Conservation (phyloP, 1,139 yeast species). For the Saccharomyces hybrid region DNA sequence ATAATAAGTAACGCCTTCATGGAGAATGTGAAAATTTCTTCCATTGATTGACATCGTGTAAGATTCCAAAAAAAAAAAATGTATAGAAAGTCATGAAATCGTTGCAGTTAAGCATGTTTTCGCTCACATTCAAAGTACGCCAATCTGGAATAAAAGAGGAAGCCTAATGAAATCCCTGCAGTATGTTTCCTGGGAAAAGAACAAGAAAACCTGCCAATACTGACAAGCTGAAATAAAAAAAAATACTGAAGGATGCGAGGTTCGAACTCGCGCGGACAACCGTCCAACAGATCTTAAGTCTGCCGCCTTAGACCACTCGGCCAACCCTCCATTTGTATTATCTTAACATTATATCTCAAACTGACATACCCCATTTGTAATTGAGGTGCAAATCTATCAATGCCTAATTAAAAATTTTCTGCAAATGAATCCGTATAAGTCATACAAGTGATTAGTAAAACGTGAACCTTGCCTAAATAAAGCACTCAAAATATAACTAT, state of each 20-base stretch:
- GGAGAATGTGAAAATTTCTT: not conserved
- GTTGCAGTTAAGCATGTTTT: not conserved
- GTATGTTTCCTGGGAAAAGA: not conserved
- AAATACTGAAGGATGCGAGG: conserved; percentile 58
- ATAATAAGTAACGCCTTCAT: not conserved
- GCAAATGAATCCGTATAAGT: too few species aligned
- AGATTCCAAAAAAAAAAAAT: not conserved
- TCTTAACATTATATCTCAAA: not conserved
- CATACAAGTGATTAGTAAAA: too few species aligned
- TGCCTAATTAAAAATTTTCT: too few species aligned
- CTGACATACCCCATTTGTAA: too few species aligned
- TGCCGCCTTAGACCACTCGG: conserved; percentile 10
- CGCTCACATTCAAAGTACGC: not conserved
- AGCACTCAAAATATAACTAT: too few species aligned
- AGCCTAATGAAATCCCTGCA: not conserved
- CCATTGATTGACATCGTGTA: not conserved
- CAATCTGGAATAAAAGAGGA: not conserved
- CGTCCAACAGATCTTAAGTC: conserved; percentile 9
- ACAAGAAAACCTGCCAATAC: not conserved
- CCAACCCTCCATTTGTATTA: conserved; percentile 6
- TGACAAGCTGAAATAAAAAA: conserved; percentile 8
- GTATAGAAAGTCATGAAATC: not conserved
- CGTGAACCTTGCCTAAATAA: too few species aligned
- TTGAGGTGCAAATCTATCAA: too few species aligned
- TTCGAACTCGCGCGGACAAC: conserved; percentile 70